These are phyloP conservation scores for Scheffersomyces stambukii DNA, from an alignment of 1,139 yeast genomes.

Conservation along the genomic window DNA sequence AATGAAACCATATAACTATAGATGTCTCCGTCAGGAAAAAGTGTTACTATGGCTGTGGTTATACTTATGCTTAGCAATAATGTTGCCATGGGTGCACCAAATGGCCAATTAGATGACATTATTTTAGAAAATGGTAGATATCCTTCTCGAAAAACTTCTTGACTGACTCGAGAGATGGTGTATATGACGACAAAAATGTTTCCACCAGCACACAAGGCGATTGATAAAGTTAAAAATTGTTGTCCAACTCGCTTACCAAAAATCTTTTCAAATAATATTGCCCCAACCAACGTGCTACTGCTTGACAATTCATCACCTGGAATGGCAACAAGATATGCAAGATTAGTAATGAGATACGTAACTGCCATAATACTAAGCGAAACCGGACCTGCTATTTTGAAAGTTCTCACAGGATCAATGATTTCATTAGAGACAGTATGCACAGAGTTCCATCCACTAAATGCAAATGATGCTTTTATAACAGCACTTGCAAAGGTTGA, in stretches of 20 bases:
- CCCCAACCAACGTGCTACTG: constrained; percentile 58
- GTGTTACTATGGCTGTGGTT: constrained; percentile 43
- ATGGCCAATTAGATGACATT: constrained; percentile 56
- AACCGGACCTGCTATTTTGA: constrained; percentile 58
- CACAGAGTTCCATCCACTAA: constrained; percentile 62
- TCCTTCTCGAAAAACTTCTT: constrained; percentile 63
- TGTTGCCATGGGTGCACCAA: constrained; percentile 53
- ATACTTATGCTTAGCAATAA: constrained; percentile 32
- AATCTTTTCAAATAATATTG: constrained; percentile 51
- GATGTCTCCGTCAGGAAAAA: constrained; percentile 76
- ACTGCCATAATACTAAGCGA: constrained; percentile 45
- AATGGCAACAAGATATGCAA: constrained; percentile 54
- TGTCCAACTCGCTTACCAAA: constrained; percentile 52
- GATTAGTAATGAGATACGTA: constrained; percentile 51
- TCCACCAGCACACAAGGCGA: constrained; percentile 59
- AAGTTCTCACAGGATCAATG: constrained; percentile 52
- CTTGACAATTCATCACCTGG: constrained; percentile 49
- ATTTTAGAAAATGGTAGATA: constrained; percentile 48
- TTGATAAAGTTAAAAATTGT: constrained; percentile 49
- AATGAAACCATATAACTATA: constrained; percentile 71
- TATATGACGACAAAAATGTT: constrained; percentile 61
- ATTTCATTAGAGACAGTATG: constrained; percentile 62
- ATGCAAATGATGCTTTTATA: constrained; percentile 56
- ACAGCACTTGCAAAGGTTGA: constrained; percentile 54
- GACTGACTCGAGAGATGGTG: constrained; percentile 57